These are phyloP conservation scores for Saccharomyces paradoxus DNA, from an alignment of 805 yeast genomes.

Conservation along the genomic window DNA sequence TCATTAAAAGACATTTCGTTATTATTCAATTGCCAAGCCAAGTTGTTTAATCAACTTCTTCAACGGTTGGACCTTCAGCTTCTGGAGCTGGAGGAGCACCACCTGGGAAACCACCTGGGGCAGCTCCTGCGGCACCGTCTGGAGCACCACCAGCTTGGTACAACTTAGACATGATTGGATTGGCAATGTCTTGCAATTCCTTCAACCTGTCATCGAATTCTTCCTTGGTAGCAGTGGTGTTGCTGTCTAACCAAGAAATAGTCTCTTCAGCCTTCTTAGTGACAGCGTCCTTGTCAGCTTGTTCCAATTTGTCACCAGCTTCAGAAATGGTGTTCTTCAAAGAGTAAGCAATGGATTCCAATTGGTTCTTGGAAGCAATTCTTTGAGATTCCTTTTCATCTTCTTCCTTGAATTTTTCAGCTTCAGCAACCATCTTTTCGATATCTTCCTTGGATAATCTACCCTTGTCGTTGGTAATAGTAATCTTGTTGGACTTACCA, in stretches of 20 bases:
- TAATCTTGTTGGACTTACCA: slow-evolving; percentile 89
- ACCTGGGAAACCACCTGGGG: slow-evolving; percentile 43
- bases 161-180: slow-evolving; percentile 92
- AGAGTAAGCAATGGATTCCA: slow-evolving; percentile 89
- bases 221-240: slow-evolving; percentile 82
- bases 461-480: slow-evolving; percentile 96
- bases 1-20: not conserved
- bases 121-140: slow-evolving; percentile 61
- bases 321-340: slow-evolving; percentile 73
- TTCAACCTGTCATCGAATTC: slow-evolving; percentile 87
- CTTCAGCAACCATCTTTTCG: slow-evolving; percentile 92
- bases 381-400: slow-evolving; percentile 88
- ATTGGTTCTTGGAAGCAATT: slow-evolving; percentile 84
- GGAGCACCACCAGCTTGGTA: slow-evolving; percentile 83
- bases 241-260: slow-evolving; percentile 81
- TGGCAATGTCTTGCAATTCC: slow-evolving; percentile 88
- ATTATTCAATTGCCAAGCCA: not conserved
- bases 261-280: slow-evolving; percentile 74
- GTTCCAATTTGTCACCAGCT: slow-evolving; percentile 67
- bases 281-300: slow-evolving; percentile 58
- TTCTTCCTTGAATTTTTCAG: slow-evolving; percentile 92
- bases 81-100: slow-evolving; percentile 57
- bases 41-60: slow-evolving; percentile 60
- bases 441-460: slow-evolving; percentile 93
- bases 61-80: slow-evolving; percentile 67